Conservation (phyloP, 2,329 filamentous ascomycete genomes). For the Colletotrichum gloeosporioides region DNA sequence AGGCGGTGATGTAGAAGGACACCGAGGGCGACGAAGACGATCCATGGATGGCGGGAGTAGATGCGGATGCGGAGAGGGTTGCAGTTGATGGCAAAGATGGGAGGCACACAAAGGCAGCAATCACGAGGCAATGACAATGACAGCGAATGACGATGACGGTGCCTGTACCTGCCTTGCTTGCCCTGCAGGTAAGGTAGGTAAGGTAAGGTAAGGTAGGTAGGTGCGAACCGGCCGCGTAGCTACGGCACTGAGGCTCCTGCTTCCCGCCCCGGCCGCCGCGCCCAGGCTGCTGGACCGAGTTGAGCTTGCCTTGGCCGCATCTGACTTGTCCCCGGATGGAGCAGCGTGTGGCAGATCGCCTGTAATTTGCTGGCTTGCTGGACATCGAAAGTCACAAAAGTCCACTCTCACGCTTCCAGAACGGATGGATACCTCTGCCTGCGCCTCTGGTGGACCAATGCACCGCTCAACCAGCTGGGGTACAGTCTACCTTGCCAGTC, state of each 20-base stretch:
- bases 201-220: slow-evolving; percentile 1
- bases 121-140: neutral
- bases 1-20: neutral
- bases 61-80: neutral
- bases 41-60: too few relatives aligned
- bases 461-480: neutral
- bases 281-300: slow-evolving; percentile 7
- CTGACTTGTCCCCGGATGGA: slow-evolving; percentile 8
- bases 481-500: neutral
- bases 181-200: neutral
- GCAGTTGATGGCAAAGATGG: neutral
- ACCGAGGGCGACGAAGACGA: neutral
- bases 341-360: slow-evolving; percentile 8
- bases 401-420: neutral
- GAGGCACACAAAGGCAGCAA: neutral
- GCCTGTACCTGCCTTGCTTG: neutral
- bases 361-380: slow-evolving; percentile 12
- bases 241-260: slow-evolving; percentile 13
- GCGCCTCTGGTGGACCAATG: neutral
- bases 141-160: neutral
- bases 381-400: neutral
- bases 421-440: neutral
- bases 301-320: neutral
- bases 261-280: neutral
- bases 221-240: slow-evolving; percentile 14